Evolutionary conservation across 2,329 filamentous ascomycete genomes (phyloP), one percentile per base, ranked within the genome.

Genomic region (Diaporthe eres): DNA sequence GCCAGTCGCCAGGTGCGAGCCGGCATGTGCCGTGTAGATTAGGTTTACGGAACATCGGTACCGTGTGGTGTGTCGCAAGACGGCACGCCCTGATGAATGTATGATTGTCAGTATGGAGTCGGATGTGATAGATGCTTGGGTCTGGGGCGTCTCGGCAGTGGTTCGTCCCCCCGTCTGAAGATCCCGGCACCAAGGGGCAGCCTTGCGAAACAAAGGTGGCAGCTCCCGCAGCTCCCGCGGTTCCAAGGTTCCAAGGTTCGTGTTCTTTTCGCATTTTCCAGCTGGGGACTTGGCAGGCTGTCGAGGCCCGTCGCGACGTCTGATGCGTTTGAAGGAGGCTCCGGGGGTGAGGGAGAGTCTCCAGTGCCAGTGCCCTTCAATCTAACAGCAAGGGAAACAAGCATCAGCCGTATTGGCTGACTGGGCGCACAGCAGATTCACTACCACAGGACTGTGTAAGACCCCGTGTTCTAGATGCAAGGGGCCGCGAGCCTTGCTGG

Each of bases 181-280:
- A 70, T 70, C 49, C 65, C 65, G 17, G 65, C 65, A 70, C 25
- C 65, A 70, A 37, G 49, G 49, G 65, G 31, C 47, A 70, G 49
- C 49, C 65, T 55, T 70, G 65, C 65, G 65, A 70, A 70, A 70
- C 65, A 55, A 70, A 70, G 65, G 49, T 55, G 65, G 65, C 49
- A 70, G 65, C 34, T 70, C 65, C 65, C 65, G 65, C 34, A 22
- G 65, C 34, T 6, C 63, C 44, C 63, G 60, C 60, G 39, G 60
- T 65, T 53, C 65, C 47, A 53, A 53, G 39, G 60, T 65, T 53
- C 65, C 47, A 53, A 53, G 65, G 65, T 6, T 70, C 49, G 65
- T 70, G 49, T 51, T 53, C 47, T 68, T 51, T 19, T 68, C 31
- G 65, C 65, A 68, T 28, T 42, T 47, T 53, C 28, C 31, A 68